A percentile compares a stretch with the other conserved stretches of the same genome.
Conservation (phyloP, 139 green algal species). For the Chlamydomonas urium region DNA sequence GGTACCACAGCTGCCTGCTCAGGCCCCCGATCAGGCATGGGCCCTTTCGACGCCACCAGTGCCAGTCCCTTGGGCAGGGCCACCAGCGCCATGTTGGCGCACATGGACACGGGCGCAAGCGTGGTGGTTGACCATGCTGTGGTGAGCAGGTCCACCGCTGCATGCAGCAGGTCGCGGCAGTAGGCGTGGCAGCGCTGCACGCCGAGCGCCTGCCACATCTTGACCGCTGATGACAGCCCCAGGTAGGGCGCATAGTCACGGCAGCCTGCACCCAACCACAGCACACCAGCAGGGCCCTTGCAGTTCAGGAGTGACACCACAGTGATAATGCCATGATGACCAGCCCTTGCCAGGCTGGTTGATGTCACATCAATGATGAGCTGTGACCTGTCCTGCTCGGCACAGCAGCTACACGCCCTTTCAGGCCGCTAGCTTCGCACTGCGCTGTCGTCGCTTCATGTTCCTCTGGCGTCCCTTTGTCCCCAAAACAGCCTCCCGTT, state of each 20-base stretch:
- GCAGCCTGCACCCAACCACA: slow-evolving; percentile 29
- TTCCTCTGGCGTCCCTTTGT: too few species aligned
- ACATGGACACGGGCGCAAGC: slow-evolving; percentile 45
- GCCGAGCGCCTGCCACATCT: slow-evolving; percentile 40
- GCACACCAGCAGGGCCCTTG: too few species aligned
- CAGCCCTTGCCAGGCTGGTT: too few species aligned
- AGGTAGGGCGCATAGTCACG: slow-evolving; percentile 65
- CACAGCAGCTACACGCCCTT: not conserved
- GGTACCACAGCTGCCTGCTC: not conserved
- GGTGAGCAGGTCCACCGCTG: slow-evolving; percentile 39
- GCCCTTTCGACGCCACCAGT: not conserved
- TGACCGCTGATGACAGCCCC: slow-evolving; percentile 42
- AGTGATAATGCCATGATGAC: too few species aligned
- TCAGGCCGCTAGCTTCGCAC: not conserved
- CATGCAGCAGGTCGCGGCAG: slow-evolving; percentile 31
- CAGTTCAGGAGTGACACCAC: too few species aligned
- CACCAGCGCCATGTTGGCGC: slow-evolving; percentile 48
- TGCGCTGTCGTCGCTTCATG: too few species aligned
- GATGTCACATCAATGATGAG: too few species aligned
- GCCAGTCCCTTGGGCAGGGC: slow-evolving; percentile 32
- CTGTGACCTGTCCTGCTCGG: too few species aligned
- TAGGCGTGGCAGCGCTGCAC: slow-evolving; percentile 26
- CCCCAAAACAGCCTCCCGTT: too few species aligned
- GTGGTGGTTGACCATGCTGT: slow-evolving; percentile 24
- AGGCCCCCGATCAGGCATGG: not conserved